phyloP scores from a whole-genome alignment of 345 rosid species.

The Pistacia atlantica region DNA sequence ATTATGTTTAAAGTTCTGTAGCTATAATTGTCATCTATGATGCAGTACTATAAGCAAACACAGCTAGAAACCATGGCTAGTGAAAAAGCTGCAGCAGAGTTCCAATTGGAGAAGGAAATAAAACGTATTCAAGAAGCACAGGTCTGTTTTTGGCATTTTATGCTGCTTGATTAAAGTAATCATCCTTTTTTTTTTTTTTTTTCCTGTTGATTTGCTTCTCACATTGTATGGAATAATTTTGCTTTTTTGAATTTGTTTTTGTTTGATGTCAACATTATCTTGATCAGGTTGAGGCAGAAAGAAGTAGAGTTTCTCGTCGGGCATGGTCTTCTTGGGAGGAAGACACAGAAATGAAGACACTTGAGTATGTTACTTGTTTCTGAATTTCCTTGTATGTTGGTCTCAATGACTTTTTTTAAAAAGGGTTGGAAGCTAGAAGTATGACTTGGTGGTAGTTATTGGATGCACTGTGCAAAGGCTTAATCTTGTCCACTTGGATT shows the following conservation, averaged over 20 bases:
- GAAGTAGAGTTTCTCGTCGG: conserved; percentile 74
- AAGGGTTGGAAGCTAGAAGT: background rate
- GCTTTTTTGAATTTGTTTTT: background rate
- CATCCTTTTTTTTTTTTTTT: conserved; percentile 3
- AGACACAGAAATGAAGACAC: conserved; percentile 87
- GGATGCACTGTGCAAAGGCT: background rate
- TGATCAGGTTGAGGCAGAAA: conserved; percentile 84
- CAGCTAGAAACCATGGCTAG: conserved; percentile 96
- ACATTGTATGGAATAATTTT: background rate
- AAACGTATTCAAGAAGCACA: conserved; percentile 85
- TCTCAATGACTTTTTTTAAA: background rate
- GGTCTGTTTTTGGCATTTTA: conserved; percentile 42
- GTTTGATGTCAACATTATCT: conserved; percentile 12
- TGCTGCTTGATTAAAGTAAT: conserved; percentile 15
- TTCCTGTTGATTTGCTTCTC: background rate
- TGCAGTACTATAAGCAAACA: conserved; percentile 98
- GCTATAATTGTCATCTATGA: conserved; percentile 16
- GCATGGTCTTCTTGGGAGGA: conserved; percentile 89
- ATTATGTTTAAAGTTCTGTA: conserved; percentile 15
- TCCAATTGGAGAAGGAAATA: conserved; percentile 94
- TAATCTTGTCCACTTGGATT: background rate
- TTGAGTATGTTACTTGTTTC: conserved; percentile 60
- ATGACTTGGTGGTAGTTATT: conserved; percentile 3
- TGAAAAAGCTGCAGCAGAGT: conserved; percentile 99
- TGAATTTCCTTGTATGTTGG: background rate